Conservation (phyloP, 202 grass and related monocot species). For the Tripidium arundinaceum region DNA sequence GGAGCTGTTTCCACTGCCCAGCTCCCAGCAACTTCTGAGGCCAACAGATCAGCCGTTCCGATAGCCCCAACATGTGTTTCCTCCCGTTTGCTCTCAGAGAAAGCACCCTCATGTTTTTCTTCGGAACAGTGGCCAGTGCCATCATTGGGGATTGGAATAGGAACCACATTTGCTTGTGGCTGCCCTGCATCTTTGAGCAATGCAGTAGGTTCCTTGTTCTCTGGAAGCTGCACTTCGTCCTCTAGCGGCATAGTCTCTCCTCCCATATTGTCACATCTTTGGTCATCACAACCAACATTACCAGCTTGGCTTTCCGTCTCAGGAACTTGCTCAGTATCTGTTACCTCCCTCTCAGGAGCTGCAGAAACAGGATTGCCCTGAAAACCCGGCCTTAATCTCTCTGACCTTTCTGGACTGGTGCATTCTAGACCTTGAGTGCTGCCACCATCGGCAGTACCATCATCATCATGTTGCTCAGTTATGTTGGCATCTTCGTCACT, state of each 20-base stretch:
- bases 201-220: slow-evolving; percentile 30
- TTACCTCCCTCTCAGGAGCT: slow-evolving; percentile 49
- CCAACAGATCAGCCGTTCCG: slow-evolving; percentile 71
- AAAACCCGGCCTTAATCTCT: slow-evolving; percentile 36
- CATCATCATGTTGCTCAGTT: slow-evolving; percentile 55
- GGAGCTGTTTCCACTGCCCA: too few relatives aligned
- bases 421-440: slow-evolving; percentile 71
- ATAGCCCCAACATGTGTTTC: slow-evolving; percentile 51
- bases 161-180: slow-evolving; percentile 14
- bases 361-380: slow-evolving; percentile 30
- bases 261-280: slow-evolving; percentile 55
- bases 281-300: slow-evolving; percentile 42
- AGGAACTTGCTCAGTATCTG: slow-evolving; percentile 62
- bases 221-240: slow-evolving; percentile 46
- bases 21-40: slow-evolving; percentile 79
- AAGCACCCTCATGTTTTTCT: slow-evolving; percentile 48
- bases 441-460: slow-evolving; percentile 41
- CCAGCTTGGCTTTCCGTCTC: slow-evolving; percentile 72
- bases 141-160: slow-evolving; percentile 26
- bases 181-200: slow-evolving; percentile 26
- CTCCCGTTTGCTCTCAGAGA: slow-evolving; percentile 42
- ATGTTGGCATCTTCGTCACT: slow-evolving; percentile 50
- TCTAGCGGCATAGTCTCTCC: slow-evolving; percentile 74
- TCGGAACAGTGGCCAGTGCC: slow-evolving; percentile 30
- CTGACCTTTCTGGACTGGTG: slow-evolving; percentile 45